Evolutionary conservation across 441 rosid species (phyloP).

Genomic region (Corymbia citriodora): DNA sequence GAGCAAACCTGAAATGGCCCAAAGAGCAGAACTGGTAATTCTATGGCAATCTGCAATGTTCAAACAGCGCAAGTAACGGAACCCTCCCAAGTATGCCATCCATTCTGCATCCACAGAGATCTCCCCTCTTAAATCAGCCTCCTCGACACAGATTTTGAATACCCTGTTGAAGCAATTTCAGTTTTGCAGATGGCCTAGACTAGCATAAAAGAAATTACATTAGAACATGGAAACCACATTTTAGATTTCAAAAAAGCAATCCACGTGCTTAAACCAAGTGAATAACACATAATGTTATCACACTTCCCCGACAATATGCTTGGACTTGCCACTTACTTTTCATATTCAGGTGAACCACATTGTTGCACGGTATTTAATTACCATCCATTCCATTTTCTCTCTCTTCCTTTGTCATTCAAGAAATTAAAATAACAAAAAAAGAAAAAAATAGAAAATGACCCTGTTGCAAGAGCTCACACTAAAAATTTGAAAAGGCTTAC

Average conservation of each 20-base stretch:
- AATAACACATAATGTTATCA: neutral
- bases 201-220: neutral
- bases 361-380: neutral
- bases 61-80: conserved; percentile 40
- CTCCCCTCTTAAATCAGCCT: conserved; percentile 63
- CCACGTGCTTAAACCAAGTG: neutral
- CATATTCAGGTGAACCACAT: neutral
- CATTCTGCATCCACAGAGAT: conserved; percentile 80
- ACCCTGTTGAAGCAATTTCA: conserved; percentile 33
- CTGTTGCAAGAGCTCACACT: neutral
- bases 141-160: conserved; percentile 76
- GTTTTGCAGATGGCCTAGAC: neutral
- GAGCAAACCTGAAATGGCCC: conserved; percentile 63
- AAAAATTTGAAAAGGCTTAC: neutral
- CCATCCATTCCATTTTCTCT: neutral
- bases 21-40: conserved; percentile 64
- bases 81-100: conserved; percentile 88
- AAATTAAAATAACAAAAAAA: neutral
- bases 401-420: neutral
- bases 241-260: neutral
- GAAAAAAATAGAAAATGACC: neutral
- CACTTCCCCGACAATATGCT: neutral
- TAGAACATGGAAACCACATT: neutral
- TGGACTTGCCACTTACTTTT: neutral
- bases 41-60: conserved; percentile 65